Conservation (phyloP, 305 asterid genomes). For the Solanum chacoense region DNA sequence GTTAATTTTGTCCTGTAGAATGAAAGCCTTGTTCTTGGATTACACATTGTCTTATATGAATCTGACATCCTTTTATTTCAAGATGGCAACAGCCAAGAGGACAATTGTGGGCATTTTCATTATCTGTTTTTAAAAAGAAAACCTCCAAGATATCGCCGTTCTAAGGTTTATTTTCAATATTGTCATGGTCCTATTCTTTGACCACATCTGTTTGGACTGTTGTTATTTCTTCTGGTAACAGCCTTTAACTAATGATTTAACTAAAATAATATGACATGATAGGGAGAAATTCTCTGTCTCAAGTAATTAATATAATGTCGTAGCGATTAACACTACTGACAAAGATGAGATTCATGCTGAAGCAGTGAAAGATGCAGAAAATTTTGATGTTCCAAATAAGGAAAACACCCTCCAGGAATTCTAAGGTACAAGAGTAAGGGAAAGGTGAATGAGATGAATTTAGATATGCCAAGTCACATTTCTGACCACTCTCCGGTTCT, state of each 20-base stretch:
- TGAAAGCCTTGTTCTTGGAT: background rate
- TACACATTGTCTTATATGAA: background rate
- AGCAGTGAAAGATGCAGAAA: background rate
- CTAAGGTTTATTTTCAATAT: background rate
- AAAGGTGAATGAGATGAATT: background rate
- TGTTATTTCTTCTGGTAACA: background rate
- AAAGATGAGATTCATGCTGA: background rate
- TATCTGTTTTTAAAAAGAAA: background rate
- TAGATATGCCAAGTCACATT: background rate
- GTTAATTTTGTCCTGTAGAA: background rate
- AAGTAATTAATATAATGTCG: background rate
- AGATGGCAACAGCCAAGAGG: background rate
- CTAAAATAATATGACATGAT: background rate
- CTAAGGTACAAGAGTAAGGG: constrained; percentile 12
- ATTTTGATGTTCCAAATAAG: background rate
- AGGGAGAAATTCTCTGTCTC: background rate
- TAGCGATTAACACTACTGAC: background rate
- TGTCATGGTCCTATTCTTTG: background rate
- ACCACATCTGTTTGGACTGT: background rate
- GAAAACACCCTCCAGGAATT: background rate
- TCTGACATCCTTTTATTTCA: background rate
- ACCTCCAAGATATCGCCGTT: background rate
- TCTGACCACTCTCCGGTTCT: background rate
- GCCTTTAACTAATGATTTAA: background rate
- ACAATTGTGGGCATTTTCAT: background rate